Conservation (phyloP, 2,329 filamentous ascomycete genomes). For the Boeremia exigua region DNA sequence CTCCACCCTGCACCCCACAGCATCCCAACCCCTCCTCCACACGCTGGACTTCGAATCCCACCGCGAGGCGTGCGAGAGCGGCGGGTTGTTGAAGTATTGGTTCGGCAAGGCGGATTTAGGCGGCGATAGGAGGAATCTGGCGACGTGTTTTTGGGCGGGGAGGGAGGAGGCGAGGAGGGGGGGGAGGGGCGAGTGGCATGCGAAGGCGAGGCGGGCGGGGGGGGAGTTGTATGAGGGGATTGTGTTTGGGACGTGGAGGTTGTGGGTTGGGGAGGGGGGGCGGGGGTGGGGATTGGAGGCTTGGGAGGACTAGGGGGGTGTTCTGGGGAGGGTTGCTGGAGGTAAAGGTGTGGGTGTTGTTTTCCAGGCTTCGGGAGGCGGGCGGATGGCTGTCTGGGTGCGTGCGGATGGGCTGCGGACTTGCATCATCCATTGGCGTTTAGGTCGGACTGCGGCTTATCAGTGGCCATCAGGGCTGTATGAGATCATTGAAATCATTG, state of each 20-base stretch:
- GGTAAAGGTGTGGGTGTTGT: background rate
- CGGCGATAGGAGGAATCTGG: conserved; percentile 73
- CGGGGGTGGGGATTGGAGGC: conserved; percentile 61
- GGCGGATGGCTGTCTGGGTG: no score
- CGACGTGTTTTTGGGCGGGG: conserved; percentile 72
- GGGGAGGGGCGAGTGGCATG: conserved; percentile 64
- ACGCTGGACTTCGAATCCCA: conserved; percentile 80
- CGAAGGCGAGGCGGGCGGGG: conserved; percentile 58
- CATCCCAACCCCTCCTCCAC: conserved; percentile 71
- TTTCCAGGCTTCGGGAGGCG: background rate
- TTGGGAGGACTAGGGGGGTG: conserved; percentile 24
- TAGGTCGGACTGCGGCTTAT: no score
- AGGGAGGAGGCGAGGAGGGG: conserved; percentile 66
- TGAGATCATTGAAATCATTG: no score
- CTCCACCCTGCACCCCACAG: conserved; percentile 71
- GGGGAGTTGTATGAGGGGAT: conserved; percentile 54
- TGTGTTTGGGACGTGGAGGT: conserved; percentile 47
- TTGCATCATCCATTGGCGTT: no score
- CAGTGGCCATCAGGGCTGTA: no score
- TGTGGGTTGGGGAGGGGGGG: conserved; percentile 71
- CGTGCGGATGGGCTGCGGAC: no score
- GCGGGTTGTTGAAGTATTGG: conserved; percentile 92
- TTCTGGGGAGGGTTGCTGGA: background rate
- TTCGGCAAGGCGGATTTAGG: conserved; percentile 72
- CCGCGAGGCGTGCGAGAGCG: conserved; percentile 77